Percentiles rank a stretch among this genome's conserved stretches.
phyloP scores from a whole-genome alignment of 805 yeast species.

The Citeromyces nyonsensis region DNA sequence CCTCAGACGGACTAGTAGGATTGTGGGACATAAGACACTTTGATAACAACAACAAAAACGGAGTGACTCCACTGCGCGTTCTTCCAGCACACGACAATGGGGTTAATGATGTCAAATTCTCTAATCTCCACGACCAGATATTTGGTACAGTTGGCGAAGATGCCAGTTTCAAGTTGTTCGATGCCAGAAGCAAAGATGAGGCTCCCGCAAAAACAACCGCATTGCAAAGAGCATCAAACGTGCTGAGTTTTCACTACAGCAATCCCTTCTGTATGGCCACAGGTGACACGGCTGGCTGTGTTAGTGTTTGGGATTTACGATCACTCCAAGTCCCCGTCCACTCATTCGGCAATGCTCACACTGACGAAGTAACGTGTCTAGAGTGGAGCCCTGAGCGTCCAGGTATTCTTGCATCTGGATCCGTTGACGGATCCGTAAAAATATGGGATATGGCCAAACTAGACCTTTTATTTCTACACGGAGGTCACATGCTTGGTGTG shows the following conservation, averaged over 20 bases:
- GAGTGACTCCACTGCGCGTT: slow-evolving; percentile 6
- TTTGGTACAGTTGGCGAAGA: slow-evolving; percentile 60
- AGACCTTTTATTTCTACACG: slow-evolving; percentile 45
- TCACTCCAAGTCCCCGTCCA: slow-evolving; percentile 14
- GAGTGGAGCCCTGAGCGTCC: slow-evolving; percentile 56
- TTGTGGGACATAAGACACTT: slow-evolving; percentile 45
- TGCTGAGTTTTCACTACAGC: slow-evolving; percentile 42
- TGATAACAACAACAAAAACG: slow-evolving; percentile 3
- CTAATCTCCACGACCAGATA: slow-evolving; percentile 40
- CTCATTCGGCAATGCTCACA: slow-evolving; percentile 19
- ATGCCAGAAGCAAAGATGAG: slow-evolving; percentile 22
- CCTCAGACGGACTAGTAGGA: slow-evolving; percentile 47
- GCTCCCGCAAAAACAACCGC: neutral
- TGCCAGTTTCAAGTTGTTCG: slow-evolving; percentile 31
- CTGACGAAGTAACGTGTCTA: slow-evolving; percentile 42
- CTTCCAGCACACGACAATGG: slow-evolving; percentile 25
- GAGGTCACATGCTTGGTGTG: slow-evolving; percentile 80
- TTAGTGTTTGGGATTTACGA: slow-evolving; percentile 58
- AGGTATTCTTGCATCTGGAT: slow-evolving; percentile 47
- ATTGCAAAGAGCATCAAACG: slow-evolving; percentile 22
- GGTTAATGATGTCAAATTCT: slow-evolving; percentile 63
- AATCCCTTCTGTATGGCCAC: slow-evolving; percentile 46
- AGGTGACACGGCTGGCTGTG: slow-evolving; percentile 44
- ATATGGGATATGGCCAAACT: slow-evolving; percentile 34
- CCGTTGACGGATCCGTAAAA: slow-evolving; percentile 48